Evolutionary conservation across 495 filamentous ascomycete species (phyloP), one percentile per base, ranked within the genome.

Genomic region (Xylaria telfairii): DNA sequence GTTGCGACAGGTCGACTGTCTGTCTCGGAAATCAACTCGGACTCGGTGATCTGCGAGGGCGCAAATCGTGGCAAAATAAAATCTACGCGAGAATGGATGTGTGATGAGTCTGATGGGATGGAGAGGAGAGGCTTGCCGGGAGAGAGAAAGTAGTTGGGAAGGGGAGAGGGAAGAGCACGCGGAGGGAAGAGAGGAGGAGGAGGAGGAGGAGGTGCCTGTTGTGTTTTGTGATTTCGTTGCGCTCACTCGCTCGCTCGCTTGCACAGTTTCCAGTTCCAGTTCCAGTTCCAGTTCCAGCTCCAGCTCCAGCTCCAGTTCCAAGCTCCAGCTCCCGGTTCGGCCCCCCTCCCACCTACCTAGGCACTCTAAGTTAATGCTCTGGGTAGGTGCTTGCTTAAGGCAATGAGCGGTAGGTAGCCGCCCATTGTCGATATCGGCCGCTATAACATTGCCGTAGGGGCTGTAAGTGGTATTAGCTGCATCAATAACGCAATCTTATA

Each of bases 171-270:
- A 59, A 28, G 39, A 26, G 60, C 12, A 54, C 19, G 41, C 56
- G 41, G 34, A 37, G 54, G 49, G 53, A 47, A 21, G 44, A 65
- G 44, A 65, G 65, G n/a, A n/a, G n/a, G n/a, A n/a, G n/a, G n/a
- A n/a, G n/a, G n/a, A n/a, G n/a, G n/a, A n/a, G n/a, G 57, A 69
- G 67, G 67, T 61, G 67, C 8, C 10, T 41, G 57, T 15, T 34
- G 63, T 51, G 64, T 56, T 56, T 42, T 49, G 61, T 64, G 42
- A 1, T 65, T 42, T 24, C 37, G 64, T 39, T 17, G 32, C 64
- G 26, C 44, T 13, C 39, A 9, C 60, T 3, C 26, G 21, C 51
- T 30, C 21, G 51, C 5, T 61, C 5, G 15, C 13, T 12, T 39
- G 26, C 53, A n/a, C 28, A 32, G 53, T 26, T n/a, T 30, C 53